Evolutionary conservation across 768 basidiomycete species (phyloP), one percentile per base, ranked within the genome.

Genomic region (Boletellus sp.): DNA sequence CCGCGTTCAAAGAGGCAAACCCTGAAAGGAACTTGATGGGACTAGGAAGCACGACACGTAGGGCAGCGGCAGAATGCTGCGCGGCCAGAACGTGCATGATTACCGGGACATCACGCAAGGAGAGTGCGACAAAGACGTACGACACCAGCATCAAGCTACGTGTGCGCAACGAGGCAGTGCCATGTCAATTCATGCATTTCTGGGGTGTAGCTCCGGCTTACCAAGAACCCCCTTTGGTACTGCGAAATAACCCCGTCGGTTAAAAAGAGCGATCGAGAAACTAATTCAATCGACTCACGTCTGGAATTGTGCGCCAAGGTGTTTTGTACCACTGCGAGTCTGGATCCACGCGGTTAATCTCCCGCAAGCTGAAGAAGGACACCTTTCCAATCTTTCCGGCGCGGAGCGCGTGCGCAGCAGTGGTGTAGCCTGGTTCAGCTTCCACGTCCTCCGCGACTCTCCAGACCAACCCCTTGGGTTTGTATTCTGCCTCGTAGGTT

Each of bases 161-260:
- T 7, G 2, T 42, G 20, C n/a, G 41, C 19, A 23, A 52, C 15
- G 20, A 28, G 47, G 22, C 45, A 51, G 22, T 19, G 26, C 54
- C 13, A 36, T 19, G 26, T 42, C 33, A 51, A 33, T 38, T n/a
- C 6, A 16, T 26, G 40, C 32, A 6, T 35, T 7, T 17, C 5
- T 17, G 37, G 10, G 3, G 20, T 63, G 28, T 2, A 11, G n/a
- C 10, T 20, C 20, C 8, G 39, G 64, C 86, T 71, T 57, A 90
- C 84, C 71, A 92, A 58, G 72, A 91, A 94, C 28, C 89, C 90
- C 35, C 87, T 87, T 72, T 87, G 85, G 58, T 86, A 85, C 83
- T 87, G 24, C 47, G 48, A 16, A 47, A 51, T 8, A 13, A 41
- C 39, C 41, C 10, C 24, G 13, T 50, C 31, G 2, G 19, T 41